Conservation (phyloP, 352 stramenopile species). For the Halophytophthora polymorphica region DNA sequence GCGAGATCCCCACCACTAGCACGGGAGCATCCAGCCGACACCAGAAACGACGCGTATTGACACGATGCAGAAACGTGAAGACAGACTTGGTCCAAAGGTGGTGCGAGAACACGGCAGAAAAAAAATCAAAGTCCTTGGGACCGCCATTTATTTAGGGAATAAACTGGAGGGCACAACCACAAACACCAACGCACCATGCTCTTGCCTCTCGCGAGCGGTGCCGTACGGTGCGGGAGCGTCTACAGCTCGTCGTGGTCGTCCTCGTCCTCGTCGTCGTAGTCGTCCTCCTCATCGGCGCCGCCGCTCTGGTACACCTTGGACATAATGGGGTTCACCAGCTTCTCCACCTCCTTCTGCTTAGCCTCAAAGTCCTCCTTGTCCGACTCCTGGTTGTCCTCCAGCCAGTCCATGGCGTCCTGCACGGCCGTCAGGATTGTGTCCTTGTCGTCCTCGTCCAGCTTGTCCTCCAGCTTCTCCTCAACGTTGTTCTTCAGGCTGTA, state of each 20-base stretch:
- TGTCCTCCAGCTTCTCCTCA: conserved; percentile 74
- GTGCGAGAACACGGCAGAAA: conserved; percentile 7
- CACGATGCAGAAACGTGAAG: no score
- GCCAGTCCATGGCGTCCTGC: conserved; percentile 97
- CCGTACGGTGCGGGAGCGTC: conserved; percentile 17
- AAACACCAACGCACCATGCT: conserved; percentile 26
- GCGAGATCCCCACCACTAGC: no score
- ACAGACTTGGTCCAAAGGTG: no score
- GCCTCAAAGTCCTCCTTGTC: conserved; percentile 94
- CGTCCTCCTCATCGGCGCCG: conserved; percentile 49
- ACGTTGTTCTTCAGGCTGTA: conserved; percentile 93
- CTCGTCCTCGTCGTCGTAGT: conserved; percentile 71
- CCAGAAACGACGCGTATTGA: no score
- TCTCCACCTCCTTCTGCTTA: conserved; percentile 98
- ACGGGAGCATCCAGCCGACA: no score
- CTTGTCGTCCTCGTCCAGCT: conserved; percentile 95
- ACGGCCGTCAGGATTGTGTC: conserved; percentile 88
- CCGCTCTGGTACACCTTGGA: conserved; percentile 89
- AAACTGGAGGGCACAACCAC: conserved; percentile 27
- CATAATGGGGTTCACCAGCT: conserved; percentile 97
- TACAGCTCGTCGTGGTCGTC: conserved; percentile 97
- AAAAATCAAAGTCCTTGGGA: conserved; percentile 16
- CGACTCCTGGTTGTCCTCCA: conserved; percentile 95
- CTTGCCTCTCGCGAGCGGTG: conserved; percentile 7
- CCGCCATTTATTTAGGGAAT: conserved; percentile 28